Conservation (phyloP, 2,329 filamentous ascomycete genomes). For the Pezicula neosporulosa region DNA sequence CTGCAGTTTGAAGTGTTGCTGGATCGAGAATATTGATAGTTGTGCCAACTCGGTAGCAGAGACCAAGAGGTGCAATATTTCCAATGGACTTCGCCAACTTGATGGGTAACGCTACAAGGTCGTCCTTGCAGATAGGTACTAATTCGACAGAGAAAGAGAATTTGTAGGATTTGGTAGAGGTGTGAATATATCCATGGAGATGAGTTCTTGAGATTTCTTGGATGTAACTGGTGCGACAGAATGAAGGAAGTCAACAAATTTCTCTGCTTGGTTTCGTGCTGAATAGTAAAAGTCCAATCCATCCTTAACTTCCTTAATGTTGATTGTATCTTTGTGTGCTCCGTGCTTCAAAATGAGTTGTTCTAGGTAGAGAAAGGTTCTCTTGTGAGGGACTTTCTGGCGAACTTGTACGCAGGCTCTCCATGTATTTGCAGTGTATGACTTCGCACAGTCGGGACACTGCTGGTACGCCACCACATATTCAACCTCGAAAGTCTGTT, state of each 20-base stretch:
- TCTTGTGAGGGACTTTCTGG: conserved; percentile 95
- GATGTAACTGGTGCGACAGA: conserved; percentile 75
- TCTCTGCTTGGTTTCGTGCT: conserved; percentile 84
- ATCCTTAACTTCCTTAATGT: conserved; percentile 96
- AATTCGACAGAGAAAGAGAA: conserved; percentile 88
- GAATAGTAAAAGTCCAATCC: conserved; percentile 96
- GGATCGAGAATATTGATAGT: conserved; percentile 88
- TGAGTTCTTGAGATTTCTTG: conserved; percentile 89
- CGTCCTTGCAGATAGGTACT: conserved; percentile 95
- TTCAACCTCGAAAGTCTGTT: conserved; percentile 93
- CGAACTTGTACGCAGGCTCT: conserved; percentile 89
- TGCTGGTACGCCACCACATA: conserved; percentile 90
- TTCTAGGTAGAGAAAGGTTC: conserved; percentile 79
- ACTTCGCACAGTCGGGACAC: conserved; percentile 92
- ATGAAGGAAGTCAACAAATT: conserved; percentile 85
- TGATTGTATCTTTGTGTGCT: conserved; percentile 89
- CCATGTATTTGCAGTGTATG: conserved; percentile 96
- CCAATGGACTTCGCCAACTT: conserved; percentile 83
- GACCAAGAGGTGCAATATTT: conserved; percentile 80
- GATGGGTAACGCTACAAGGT: conserved; percentile 88
- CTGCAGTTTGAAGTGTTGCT: conserved; percentile 84
- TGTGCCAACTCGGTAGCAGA: conserved; percentile 88
- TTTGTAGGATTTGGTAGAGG: conserved; percentile 87
- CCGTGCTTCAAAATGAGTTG: conserved; percentile 94
- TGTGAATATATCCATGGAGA: conserved; percentile 91